Evolutionary conservation across 2,329 filamentous ascomycete genomes (phyloP).

Genomic region (Claviceps sp.): DNA sequence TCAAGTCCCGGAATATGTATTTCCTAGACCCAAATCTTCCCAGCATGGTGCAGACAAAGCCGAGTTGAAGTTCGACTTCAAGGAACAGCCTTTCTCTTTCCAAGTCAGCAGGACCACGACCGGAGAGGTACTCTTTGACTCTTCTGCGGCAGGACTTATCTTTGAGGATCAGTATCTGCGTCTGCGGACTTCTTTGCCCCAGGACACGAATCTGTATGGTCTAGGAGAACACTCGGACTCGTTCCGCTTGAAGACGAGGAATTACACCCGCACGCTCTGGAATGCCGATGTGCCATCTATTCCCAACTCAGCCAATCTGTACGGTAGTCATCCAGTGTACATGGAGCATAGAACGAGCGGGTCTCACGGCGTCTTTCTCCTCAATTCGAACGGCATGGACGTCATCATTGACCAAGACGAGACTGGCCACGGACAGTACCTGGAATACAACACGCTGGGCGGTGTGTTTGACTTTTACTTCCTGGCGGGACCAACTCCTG

Average conservation of each 20-base stretch:
- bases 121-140: conserved; percentile 47
- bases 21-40: conserved; percentile 40
- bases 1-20: conserved; percentile 52
- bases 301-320: conserved; percentile 51
- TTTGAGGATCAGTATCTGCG: conserved; percentile 65
- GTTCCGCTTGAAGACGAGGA: conserved; percentile 48
- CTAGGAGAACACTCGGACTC: conserved; percentile 61
- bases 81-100: conserved; percentile 47
- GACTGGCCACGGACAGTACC: conserved; percentile 41
- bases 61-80: conserved; percentile 29
- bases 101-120: conserved; percentile 27
- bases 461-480: conserved; percentile 65
- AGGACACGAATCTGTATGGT: conserved; percentile 57
- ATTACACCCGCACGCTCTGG: conserved; percentile 59
- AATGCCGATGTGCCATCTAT: conserved; percentile 50
- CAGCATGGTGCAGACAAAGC: conserved; percentile 11
- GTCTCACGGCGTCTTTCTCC: conserved; percentile 52
- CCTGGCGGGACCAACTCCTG: conserved; percentile 42
- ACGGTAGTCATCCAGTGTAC: conserved; percentile 64
- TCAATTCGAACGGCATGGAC: conserved; percentile 68
- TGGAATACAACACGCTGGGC: conserved; percentile 69
- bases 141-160: conserved; percentile 46
- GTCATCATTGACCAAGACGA: conserved; percentile 55
- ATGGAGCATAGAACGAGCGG: conserved; percentile 51
- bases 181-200: conserved; percentile 52